A percentile compares a stretch with the other conserved stretches of the same genome.
Conservation (phyloP, 1,284 basidiomycete species). For the Agroathelia rolfsii region DNA sequence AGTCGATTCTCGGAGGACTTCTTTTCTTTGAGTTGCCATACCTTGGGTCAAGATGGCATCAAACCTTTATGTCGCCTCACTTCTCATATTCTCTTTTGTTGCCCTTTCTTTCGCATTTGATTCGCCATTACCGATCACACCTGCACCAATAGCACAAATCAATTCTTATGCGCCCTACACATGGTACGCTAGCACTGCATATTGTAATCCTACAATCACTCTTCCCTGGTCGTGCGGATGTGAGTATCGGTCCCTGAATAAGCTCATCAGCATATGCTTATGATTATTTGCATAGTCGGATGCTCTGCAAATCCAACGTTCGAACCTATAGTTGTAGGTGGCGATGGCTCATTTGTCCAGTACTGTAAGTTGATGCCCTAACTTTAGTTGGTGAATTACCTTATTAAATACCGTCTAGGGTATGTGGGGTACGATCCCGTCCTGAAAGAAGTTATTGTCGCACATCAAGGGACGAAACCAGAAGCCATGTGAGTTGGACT, state of each 20-base stretch:
- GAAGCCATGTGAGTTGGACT: too few species aligned
- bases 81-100: too few species aligned
- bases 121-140: too few species aligned
- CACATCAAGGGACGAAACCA: constrained; percentile 17
- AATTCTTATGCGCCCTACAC: too few species aligned
- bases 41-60: too few species aligned
- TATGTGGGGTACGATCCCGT: constrained; percentile 19
- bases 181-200: constrained; percentile 25
- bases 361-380: too few species aligned
- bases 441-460: constrained; percentile 16
- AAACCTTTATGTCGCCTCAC: too few species aligned
- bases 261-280: not conserved
- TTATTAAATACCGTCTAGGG: constrained; percentile 10
- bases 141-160: too few species aligned
- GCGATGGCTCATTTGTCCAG: constrained; percentile 14
- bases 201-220: constrained; percentile 23
- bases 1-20: too few species aligned
- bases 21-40: too few species aligned
- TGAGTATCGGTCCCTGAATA: too few species aligned
- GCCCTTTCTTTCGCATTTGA: too few species aligned
- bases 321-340: constrained; percentile 11
- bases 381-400: constrained; percentile 1
- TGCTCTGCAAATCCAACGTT: constrained; percentile 19
- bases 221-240: constrained; percentile 23
- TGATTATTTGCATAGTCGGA: constrained; percentile 17